A percentile compares a stretch with the other conserved stretches of the same genome.
phyloP scores from a whole-genome alignment of 257 asterid genomes.

The Nicotiana knightiana region DNA sequence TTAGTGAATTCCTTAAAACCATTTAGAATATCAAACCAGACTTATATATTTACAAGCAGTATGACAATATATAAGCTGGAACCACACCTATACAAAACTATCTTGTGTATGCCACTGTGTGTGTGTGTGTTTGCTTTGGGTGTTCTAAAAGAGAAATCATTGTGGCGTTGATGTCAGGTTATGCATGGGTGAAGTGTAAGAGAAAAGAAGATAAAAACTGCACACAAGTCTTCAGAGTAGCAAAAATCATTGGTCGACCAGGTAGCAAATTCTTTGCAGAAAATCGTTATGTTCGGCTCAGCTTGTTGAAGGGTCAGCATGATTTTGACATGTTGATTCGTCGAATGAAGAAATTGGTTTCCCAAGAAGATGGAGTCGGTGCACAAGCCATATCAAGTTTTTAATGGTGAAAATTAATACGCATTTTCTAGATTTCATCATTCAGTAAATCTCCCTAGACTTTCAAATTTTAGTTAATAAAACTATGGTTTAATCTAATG shows the following conservation, averaged over 20 bases:
- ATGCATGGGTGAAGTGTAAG: slow-evolving; percentile 55
- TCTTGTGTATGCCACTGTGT: background rate
- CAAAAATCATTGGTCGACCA: slow-evolving; percentile 30
- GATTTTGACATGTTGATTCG: slow-evolving; percentile 27
- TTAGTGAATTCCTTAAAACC: too few relatives aligned
- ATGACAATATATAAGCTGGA: background rate
- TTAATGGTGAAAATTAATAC: too few relatives aligned
- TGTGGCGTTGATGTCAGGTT: slow-evolving; percentile 24
- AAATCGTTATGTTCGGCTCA: slow-evolving; percentile 37
- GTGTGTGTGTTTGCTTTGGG: background rate
- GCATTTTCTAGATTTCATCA: too few relatives aligned
- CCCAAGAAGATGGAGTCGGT: background rate
- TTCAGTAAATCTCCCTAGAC: background rate
- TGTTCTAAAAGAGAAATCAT: background rate
- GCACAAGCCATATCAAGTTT: slow-evolving; percentile 9
- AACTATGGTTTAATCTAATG: background rate
- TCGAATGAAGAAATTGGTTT: slow-evolving; percentile 18
- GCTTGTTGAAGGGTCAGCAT: slow-evolving; percentile 32
- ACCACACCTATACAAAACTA: background rate
- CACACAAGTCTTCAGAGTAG: slow-evolving; percentile 17
- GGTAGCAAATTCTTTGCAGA: slow-evolving; percentile 19
- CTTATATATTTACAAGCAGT: background rate
- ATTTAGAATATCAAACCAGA: too few relatives aligned
- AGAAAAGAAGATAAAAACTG: slow-evolving; percentile 43
- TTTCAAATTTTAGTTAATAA: background rate